phyloP scores from a whole-genome alignment of 108 stramenopile species.

The Nitzschia sp. region DNA sequence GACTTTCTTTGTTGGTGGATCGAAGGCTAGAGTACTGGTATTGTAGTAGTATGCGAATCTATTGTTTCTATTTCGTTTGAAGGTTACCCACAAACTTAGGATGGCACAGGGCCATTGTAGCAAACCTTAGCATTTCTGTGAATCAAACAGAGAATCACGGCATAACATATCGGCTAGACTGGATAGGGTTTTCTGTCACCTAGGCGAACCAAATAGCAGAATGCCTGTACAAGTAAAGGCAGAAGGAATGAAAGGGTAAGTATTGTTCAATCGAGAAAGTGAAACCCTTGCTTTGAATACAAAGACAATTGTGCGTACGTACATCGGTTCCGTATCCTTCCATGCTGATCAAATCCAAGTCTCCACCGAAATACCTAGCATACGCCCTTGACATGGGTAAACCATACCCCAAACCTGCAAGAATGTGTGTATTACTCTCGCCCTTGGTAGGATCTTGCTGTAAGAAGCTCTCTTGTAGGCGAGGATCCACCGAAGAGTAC shows the following conservation, averaged over 20 bases:
- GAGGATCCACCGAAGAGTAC: conserved; percentile 58
- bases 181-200: conserved; percentile 9
- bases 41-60: too few relatives aligned
- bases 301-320: not conserved
- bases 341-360: conserved; percentile 89
- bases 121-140: too few relatives aligned
- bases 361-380: conserved; percentile 90
- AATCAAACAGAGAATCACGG: too few relatives aligned
- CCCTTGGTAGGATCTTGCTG: not conserved
- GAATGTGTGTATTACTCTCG: not conserved
- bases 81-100: too few relatives aligned
- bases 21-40: too few relatives aligned
- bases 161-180: not conserved
- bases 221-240: conserved; percentile 4
- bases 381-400: conserved; percentile 87
- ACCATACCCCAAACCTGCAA: conserved; percentile 86
- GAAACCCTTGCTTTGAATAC: not conserved
- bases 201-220: conserved; percentile 20
- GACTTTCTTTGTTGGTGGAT: too few relatives aligned
- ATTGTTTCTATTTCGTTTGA: too few relatives aligned
- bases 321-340: conserved; percentile 72
- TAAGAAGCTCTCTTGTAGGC: conserved; percentile 53
- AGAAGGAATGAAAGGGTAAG: not conserved
- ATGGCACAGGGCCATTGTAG: too few relatives aligned
- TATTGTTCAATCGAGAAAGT: not conserved